Evolutionary conservation across 305 asterid genomes (phyloP), one percentile per base, ranked within the genome.

Genomic region (Fraxinus floribunda): DNA sequence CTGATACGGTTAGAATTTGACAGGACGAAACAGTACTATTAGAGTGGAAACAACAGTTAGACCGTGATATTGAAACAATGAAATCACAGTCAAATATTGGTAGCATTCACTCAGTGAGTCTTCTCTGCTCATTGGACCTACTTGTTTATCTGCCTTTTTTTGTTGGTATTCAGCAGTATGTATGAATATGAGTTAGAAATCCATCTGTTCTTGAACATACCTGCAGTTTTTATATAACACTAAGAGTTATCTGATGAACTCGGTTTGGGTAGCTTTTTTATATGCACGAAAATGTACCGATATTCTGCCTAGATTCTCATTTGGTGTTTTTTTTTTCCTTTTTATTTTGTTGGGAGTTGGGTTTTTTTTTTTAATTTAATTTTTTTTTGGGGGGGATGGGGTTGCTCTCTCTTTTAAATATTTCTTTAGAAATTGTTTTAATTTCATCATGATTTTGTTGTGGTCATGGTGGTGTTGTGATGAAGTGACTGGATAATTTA

Each of bases 21-120:
- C 94, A 94, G 97, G 98, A 94, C 62, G 98, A 93, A 88, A 80
- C 86, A 10, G 88, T 89, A 78, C 91, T 94, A 76, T 84, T 90
- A 71, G 97, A 94, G 82, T 94, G 98, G 97, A 94, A 94, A 85
- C 95, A 91, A 64, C 94, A 87, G 84, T 86, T 94, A 89, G 98
- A 94, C 81, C 95, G 91, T 41, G 97, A 94, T 86, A 89, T 26
- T 26, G 30, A 26, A 26, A 26, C 30, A 74, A 85, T 93, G 90
- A 93, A 92, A 86, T 91, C 97, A 11, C 96, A 89, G 79, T 89
- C 98, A 74, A 94, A 94, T 84, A 88, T 88, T 82, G 89, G 84
- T 82, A 91, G 93, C 92, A 92, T 94, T 85, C 92, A 89, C 84
- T 76, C 87, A 64, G 98, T 94, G 82, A 82, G 98, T 89, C 77